Percentiles rank a stretch among this genome's conserved stretches.
phyloP scores from a whole-genome alignment of 345 rosid genomes.

The Lagerstroemia speciosa region DNA sequence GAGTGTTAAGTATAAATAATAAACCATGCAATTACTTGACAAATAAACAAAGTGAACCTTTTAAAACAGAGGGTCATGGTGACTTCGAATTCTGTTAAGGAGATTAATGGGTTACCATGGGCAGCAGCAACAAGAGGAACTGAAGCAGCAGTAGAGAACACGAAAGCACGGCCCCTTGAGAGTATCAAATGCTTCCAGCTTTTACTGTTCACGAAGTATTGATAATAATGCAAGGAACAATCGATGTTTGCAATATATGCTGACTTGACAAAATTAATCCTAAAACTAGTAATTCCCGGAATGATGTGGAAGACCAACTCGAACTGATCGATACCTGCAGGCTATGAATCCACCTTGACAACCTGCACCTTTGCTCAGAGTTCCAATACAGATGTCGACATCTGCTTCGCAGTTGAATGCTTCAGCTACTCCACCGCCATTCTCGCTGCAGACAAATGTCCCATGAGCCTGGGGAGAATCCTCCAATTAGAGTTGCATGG shows the following conservation, averaged over 20 bases:
- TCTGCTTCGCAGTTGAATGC: slow-evolving; percentile 70
- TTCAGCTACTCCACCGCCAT: slow-evolving; percentile 91
- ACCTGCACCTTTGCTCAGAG: slow-evolving; percentile 96
- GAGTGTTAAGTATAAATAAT: too few relatives aligned
- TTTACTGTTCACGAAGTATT: slow-evolving; percentile 40
- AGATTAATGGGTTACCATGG: slow-evolving; percentile 34
- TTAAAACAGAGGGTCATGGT: too few relatives aligned
- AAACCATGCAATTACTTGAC: too few relatives aligned
- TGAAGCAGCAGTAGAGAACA: slow-evolving; percentile 78
- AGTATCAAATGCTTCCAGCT: slow-evolving; percentile 84
- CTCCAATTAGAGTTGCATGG: too few relatives aligned
- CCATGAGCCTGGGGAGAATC: slow-evolving; percentile 70
- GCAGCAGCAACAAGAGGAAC: slow-evolving; percentile 85
- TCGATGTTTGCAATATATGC: neutral
- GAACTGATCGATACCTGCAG: slow-evolving; percentile 91
- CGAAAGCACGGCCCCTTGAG: slow-evolving; percentile 84
- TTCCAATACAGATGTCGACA: slow-evolving; percentile 81
- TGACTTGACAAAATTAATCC: neutral
- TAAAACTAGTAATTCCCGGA: neutral
- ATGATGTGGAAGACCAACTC: neutral
- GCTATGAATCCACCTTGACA: slow-evolving; percentile 96
- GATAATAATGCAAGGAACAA: neutral
- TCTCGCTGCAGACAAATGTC: slow-evolving; percentile 85
- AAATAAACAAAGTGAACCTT: too few relatives aligned
- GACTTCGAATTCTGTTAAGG: too few relatives aligned